Conservation (phyloP, 176 grass and related monocot genomes). For the Oropetium thomaeum region DNA sequence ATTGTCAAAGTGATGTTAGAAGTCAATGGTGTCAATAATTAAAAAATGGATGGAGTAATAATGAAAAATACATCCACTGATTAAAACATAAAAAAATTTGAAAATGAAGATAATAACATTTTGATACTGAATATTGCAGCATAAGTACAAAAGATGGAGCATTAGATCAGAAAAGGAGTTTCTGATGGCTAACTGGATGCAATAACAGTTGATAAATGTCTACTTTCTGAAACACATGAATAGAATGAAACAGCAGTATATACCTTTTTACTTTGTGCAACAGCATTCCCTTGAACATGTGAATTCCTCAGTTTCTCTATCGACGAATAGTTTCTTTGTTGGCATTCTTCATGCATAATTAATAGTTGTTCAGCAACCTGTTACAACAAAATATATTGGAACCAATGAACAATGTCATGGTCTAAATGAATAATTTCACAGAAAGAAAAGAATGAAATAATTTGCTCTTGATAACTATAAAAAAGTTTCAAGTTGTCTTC, state of each 20-base stretch:
- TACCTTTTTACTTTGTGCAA: conserved; percentile 79
- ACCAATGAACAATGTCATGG: conserved; percentile 11
- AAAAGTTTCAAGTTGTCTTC: neutral
- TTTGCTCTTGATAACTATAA: neutral
- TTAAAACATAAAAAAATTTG: conserved; percentile 24
- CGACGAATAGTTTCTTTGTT: conserved; percentile 55
- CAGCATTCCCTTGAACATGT: conserved; percentile 41
- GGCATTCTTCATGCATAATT: conserved; percentile 78
- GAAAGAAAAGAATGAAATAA: neutral
- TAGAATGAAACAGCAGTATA: neutral
- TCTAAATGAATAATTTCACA: neutral
- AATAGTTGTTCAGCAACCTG: conserved; percentile 81
- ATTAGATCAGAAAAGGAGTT: neutral
- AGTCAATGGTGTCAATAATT: no score
- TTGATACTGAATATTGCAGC: conserved; percentile 17
- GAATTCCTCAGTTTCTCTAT: conserved; percentile 64
- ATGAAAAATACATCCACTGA: neutral
- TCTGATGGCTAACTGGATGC: neutral
- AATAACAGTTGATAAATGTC: conserved; percentile 12
- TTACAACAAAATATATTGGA: neutral
- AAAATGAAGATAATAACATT: neutral
- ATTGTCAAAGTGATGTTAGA: no score
- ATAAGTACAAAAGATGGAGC: neutral
- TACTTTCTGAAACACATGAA: conserved; percentile 54
- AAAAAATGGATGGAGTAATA: no score